Base-by-base conservation (phyloP, 2,329 filamentous ascomycete species). In the Beauveria sp. region DNA sequence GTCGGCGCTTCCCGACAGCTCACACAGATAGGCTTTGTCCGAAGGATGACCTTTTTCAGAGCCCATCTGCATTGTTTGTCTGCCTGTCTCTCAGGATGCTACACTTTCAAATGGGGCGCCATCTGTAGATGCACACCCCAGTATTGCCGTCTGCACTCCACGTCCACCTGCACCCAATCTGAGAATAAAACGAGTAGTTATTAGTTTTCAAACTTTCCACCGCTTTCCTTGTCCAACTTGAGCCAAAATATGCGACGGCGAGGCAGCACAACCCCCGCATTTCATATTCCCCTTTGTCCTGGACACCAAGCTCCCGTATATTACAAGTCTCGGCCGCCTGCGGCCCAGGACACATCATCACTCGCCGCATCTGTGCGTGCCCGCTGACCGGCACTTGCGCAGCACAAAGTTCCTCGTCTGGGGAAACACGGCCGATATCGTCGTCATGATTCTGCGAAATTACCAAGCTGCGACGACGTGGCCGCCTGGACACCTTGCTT, bases 1-100 rank as follows among this genome's bases (percentile, higher is more conserved):
- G 58, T 40, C 58, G 58, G 58, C 58, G 58, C 42, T 49, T 54
- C 45, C 58, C 58, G 58, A 61, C 51, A 43, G 18, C 28, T 14
- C 6, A 1, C 20, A 8, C 28, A 43, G 58, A 56, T 61, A 61
- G 58, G 58, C 58, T 40, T 20, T 46, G 30, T 24, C 58, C 58
- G 58, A 52, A 52, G 20, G 3, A 20, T 22, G 9, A 18, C 30
- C 14, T 18, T 20, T 20, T 22, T 20, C 7, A 52, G 42, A 43
- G 42, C 42, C 30, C 26, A 49, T 47, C 51, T 54, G 4, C 16
- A 43, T 18, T 47, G n/a, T 30, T 34, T 22, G 10, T 46, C 12
- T 22, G 9, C 20, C 20, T 46, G 20, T 22, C 20, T 40, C 50
- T 57, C 42, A 12, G 24, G 34, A 38, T 38, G 34, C 43, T 47